Conservation (phyloP, 177 flowering plant species). For the Tripterygium wilfordii region DNA sequence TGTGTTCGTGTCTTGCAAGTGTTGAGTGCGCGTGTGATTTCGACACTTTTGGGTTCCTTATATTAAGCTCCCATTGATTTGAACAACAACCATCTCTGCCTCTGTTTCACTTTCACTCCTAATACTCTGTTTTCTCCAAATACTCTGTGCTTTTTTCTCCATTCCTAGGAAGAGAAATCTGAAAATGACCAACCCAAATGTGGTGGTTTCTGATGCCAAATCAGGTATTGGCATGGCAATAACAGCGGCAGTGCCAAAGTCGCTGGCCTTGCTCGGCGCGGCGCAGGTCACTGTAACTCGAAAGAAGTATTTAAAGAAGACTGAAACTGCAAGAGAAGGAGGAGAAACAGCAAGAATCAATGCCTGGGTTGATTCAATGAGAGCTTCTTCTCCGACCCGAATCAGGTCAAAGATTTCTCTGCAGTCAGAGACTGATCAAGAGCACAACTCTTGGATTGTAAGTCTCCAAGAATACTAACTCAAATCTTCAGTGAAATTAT, state of each 20-base stretch:
- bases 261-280: slow-evolving; percentile 20
- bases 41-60: too few species aligned
- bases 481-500: too few species aligned
- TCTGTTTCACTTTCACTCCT: background rate
- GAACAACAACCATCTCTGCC: too few species aligned
- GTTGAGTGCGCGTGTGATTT: too few species aligned
- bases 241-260: slow-evolving; percentile 23
- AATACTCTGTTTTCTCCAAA: slow-evolving; percentile 5
- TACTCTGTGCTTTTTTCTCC: background rate
- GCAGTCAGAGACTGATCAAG: slow-evolving; percentile 2
- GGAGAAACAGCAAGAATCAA: slow-evolving; percentile 22
- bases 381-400: slow-evolving; percentile 74
- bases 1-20: too few species aligned
- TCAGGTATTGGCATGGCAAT: slow-evolving; percentile 26
- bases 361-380: slow-evolving; percentile 77
- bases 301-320: slow-evolving; percentile 23
- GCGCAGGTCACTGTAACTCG: slow-evolving; percentile 22
- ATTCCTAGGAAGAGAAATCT: background rate
- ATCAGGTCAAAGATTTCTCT: slow-evolving; percentile 20
- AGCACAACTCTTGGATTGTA: slow-evolving; percentile 45
- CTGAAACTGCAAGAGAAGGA: slow-evolving; percentile 22
- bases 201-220: slow-evolving; percentile 34
- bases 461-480: slow-evolving; percentile 9
- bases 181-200: slow-evolving; percentile 60
- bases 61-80: too few species aligned